Conservation (phyloP, 352 stramenopile genomes). For the Phytophthora rubi region DNA sequence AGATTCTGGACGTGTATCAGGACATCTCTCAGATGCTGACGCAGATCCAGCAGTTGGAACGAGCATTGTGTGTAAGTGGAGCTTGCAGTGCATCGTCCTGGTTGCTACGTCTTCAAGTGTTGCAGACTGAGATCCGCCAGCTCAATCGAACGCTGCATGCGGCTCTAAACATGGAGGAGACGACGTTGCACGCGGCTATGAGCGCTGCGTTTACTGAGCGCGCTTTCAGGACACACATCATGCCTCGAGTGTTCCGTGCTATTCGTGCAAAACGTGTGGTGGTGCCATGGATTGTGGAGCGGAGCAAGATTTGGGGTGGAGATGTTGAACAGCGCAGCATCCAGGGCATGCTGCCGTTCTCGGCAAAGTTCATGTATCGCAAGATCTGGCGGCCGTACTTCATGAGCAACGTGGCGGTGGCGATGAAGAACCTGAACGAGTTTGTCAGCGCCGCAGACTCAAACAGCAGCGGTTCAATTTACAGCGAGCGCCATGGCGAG, state of each 20-base stretch:
- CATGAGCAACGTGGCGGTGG: conserved; percentile 75
- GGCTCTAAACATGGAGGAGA: conserved; percentile 82
- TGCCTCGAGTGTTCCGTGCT: conserved; percentile 76
- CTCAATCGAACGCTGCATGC: conserved; percentile 73
- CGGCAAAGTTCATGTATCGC: conserved; percentile 81
- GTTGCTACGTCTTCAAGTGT: conserved; percentile 64
- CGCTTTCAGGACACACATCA: conserved; percentile 79
- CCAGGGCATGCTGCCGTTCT: conserved; percentile 76
- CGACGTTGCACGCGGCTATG: conserved; percentile 64
- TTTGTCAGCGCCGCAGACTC: conserved; percentile 47
- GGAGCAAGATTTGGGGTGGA: conserved; percentile 85
- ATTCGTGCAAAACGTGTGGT: conserved; percentile 83
- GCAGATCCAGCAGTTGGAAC: conserved; percentile 66
- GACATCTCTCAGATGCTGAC: conserved; percentile 65
- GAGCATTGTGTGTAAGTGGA: conserved; percentile 48
- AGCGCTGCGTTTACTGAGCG: conserved; percentile 67
- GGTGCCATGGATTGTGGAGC: conserved; percentile 87
- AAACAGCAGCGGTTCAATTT: conserved; percentile 28
- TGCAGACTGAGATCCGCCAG: conserved; percentile 70
- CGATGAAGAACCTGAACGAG: conserved; percentile 85
- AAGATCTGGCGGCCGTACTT: conserved; percentile 88
- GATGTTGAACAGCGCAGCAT: conserved; percentile 72
- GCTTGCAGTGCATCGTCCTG: conserved; percentile 58
- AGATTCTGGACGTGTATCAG: conserved; percentile 72
- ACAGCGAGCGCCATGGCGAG: conserved; percentile 42